Evolutionary conservation across 2,329 filamentous ascomycete species (phyloP).

Genomic region (Cordyceps cateniannulata): DNA sequence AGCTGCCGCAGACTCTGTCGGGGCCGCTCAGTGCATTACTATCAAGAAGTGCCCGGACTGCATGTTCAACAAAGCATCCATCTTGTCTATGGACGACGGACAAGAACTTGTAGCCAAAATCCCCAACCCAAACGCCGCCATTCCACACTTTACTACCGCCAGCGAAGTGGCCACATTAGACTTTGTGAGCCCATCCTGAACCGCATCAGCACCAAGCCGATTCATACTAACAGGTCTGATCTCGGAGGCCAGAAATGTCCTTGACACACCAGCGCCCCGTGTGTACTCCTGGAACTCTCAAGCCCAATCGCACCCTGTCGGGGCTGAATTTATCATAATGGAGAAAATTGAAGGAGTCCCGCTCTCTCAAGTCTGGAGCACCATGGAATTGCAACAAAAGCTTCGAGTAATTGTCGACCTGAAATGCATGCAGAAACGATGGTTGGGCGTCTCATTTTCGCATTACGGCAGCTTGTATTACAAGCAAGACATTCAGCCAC

Average conservation of each 20-base stretch:
- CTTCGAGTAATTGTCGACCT: too few relatives aligned
- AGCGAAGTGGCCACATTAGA: not conserved
- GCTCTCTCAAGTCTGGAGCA: too few relatives aligned
- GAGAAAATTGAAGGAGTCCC: not conserved
- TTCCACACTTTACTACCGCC: not conserved
- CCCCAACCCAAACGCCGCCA: not conserved
- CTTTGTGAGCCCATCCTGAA: not conserved
- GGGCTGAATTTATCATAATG: not conserved
- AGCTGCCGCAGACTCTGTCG: not conserved
- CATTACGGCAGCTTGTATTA: too few relatives aligned
- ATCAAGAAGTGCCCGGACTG: not conserved
- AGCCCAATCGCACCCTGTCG: not conserved
- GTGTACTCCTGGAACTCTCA: not conserved
- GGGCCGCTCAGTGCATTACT: not conserved
- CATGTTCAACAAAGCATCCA: not conserved
- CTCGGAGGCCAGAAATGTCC: not conserved
- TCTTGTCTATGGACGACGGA: not conserved
- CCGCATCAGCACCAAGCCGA: not conserved
- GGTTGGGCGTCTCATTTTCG: too few relatives aligned
- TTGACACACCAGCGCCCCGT: not conserved
- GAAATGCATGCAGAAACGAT: too few relatives aligned
- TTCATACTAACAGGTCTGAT: not conserved
- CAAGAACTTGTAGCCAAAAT: not conserved
- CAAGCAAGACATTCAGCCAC: not conserved
- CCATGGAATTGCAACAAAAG: too few relatives aligned